phyloP scores from a whole-genome alignment of 2,329 filamentous ascomycete species.

The Fusarium xyrophilum region DNA sequence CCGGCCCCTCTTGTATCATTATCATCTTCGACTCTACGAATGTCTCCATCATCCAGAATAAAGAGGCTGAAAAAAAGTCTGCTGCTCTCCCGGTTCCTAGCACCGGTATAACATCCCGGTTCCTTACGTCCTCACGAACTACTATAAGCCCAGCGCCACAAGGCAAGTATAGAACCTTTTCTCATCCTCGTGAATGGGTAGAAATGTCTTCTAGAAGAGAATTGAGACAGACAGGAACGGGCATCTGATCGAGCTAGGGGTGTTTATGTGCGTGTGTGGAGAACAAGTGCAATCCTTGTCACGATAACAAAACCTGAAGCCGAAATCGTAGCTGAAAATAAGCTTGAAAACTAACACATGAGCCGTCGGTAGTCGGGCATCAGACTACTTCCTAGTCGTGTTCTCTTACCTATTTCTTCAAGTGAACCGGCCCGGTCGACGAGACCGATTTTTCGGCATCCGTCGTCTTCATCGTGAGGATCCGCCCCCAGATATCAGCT shows the following conservation, averaged over 20 bases:
- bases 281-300: slow-evolving; percentile 19
- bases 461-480: background rate
- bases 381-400: background rate
- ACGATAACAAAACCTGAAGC: slow-evolving; percentile 1
- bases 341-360: slow-evolving; percentile 18
- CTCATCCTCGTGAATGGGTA: slow-evolving; percentile 13
- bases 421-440: slow-evolving; percentile 34
- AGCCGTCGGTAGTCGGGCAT: slow-evolving; percentile 8
- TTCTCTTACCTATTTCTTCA: slow-evolving; percentile 16
- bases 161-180: slow-evolving; percentile 8
- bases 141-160: slow-evolving; percentile 23
- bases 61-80: background rate
- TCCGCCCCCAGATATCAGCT: slow-evolving; percentile 24
- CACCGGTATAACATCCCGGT: background rate
- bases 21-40: background rate
- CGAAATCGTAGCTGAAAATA: slow-evolving; percentile 11
- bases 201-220: slow-evolving; percentile 22
- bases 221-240: background rate
- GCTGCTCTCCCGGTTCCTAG: slow-evolving; percentile 4
- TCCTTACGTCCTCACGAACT: background rate
- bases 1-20: slow-evolving; percentile 12
- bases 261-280: slow-evolving; percentile 13
- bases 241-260: slow-evolving; percentile 12
- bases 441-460: background rate
- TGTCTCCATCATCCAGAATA: background rate